Conservation (phyloP, 2,329 filamentous ascomycete species). For the Colletotrichum sp. region DNA sequence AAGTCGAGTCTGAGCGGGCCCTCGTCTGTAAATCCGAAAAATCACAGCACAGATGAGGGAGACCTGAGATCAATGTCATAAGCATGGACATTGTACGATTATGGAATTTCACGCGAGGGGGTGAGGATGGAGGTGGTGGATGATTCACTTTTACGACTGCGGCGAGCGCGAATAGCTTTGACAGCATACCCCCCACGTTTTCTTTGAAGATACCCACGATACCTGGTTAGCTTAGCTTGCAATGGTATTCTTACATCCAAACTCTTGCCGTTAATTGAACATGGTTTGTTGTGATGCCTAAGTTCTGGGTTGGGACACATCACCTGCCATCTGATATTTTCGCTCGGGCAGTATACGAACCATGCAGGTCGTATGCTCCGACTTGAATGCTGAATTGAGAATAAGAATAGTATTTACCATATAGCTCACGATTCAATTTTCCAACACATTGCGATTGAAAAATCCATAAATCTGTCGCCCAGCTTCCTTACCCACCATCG, state of each 20-base stretch:
- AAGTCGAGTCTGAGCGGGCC: conserved; percentile 33
- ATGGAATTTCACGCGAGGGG: neutral
- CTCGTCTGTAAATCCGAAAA: neutral
- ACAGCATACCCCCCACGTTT: neutral
- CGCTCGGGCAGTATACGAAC: neutral
- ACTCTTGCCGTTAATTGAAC: rapidly evolving
- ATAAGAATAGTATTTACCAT: neutral
- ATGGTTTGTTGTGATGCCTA: neutral
- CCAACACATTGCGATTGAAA: conserved; percentile 71
- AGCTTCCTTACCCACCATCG: conserved; percentile 78
- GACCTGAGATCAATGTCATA: neutral
- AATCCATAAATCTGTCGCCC: conserved; percentile 80
- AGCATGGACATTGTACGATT: neutral
- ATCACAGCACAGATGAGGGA: neutral
- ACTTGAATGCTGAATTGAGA: too few relatives aligned
- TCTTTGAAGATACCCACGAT: conserved; percentile 19
- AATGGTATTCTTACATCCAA: conserved; percentile 10
- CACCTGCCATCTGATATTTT: neutral
- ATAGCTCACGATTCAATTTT: conserved; percentile 42
- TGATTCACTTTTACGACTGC: neutral
- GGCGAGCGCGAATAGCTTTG: neutral
- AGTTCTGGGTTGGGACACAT: too few relatives aligned
- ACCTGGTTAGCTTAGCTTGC: conserved; percentile 5
- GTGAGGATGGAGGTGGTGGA: neutral
- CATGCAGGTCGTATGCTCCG: neutral